Conservation (phyloP, 176 grass and related monocot species). For the Oryza meyeriana region DNA sequence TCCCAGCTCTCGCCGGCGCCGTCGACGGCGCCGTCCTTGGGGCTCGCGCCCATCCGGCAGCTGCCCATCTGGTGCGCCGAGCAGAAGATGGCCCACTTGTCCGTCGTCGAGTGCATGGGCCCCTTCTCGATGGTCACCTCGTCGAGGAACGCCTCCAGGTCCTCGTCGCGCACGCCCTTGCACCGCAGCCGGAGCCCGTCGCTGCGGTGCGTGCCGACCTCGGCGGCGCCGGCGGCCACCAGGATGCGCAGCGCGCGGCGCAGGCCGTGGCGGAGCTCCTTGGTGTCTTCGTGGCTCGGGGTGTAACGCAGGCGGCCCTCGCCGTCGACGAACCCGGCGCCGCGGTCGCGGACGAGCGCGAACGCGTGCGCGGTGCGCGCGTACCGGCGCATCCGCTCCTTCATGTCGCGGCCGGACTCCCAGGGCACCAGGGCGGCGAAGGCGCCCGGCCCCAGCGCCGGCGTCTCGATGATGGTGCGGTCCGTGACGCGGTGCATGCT, state of each 20-base stretch:
- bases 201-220: slow-evolving; percentile 82
- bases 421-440: slow-evolving; percentile 63
- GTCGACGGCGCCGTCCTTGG: slow-evolving; percentile 55
- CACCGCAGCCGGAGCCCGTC: slow-evolving; percentile 55
- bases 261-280: slow-evolving; percentile 56
- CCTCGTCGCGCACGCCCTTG: slow-evolving; percentile 54
- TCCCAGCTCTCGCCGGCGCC: slow-evolving; percentile 77
- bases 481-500: slow-evolving; percentile 65
- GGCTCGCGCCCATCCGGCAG: slow-evolving; percentile 65
- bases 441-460: slow-evolving; percentile 48
- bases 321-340: slow-evolving; percentile 45
- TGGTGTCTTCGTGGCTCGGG: slow-evolving; percentile 38
- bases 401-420: slow-evolving; percentile 67
- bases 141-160: slow-evolving; percentile 67
- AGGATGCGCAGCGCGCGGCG: slow-evolving; percentile 53
- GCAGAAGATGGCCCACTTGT: slow-evolving; percentile 47
- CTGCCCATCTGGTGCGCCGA: slow-evolving; percentile 91
- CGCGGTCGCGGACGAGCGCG: slow-evolving; percentile 63
- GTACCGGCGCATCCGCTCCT: slow-evolving; percentile 69
- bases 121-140: slow-evolving; percentile 49
- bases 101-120: slow-evolving; percentile 34
- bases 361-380: slow-evolving; percentile 68
- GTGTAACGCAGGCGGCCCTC: slow-evolving; percentile 47
- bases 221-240: slow-evolving; percentile 66
- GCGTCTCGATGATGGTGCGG: slow-evolving; percentile 68